phyloP scores from a whole-genome alignment of 2,329 filamentous ascomycete species.

The Pezicula neosporulosa region DNA sequence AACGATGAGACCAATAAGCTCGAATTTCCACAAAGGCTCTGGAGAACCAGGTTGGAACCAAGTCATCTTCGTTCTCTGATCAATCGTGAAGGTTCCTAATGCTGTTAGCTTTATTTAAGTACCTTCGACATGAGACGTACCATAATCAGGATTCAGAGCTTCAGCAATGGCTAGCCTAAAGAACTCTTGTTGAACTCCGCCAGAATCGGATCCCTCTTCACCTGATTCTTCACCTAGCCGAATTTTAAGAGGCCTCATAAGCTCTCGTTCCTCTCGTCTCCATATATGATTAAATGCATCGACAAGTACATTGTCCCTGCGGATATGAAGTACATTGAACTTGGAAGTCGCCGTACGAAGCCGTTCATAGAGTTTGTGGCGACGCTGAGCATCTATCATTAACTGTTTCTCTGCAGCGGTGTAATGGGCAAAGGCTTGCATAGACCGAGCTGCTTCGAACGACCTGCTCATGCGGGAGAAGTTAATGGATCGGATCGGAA shows the following conservation, averaged over 20 bases:
- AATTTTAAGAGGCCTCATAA: constrained; percentile 84
- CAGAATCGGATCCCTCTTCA: constrained; percentile 89
- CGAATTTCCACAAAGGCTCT: constrained; percentile 85
- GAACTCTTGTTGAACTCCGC: constrained; percentile 95
- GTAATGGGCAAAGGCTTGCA: constrained; percentile 51
- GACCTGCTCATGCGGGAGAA: constrained; percentile 80
- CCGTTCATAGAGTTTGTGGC: constrained; percentile 57
- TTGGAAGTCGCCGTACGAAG: constrained; percentile 65
- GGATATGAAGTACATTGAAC: constrained; percentile 67
- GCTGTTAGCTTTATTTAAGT: constrained; percentile 4
- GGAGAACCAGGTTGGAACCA: constrained; percentile 85
- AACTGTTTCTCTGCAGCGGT: constrained; percentile 50
- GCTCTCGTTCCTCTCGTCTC: constrained; percentile 76
- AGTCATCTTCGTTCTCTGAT: constrained; percentile 71
- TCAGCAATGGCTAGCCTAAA: constrained; percentile 82
- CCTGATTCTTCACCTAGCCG: constrained; percentile 77
- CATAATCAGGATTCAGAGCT: constrained; percentile 73
- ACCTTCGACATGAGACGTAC: constrained; percentile 32
- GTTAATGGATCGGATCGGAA: constrained; percentile 84
- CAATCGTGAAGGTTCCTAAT: constrained; percentile 70
- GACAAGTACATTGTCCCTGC: constrained; percentile 62
- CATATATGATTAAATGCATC: constrained; percentile 87
- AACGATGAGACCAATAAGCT: constrained; percentile 82
- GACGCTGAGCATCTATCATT: constrained; percentile 54
- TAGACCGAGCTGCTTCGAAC: constrained; percentile 65